Percentiles rank a stretch among this genome's conserved stretches.
phyloP scores from a whole-genome alignment of 768 basidiomycete genomes.

The Collybia mongolica region DNA sequence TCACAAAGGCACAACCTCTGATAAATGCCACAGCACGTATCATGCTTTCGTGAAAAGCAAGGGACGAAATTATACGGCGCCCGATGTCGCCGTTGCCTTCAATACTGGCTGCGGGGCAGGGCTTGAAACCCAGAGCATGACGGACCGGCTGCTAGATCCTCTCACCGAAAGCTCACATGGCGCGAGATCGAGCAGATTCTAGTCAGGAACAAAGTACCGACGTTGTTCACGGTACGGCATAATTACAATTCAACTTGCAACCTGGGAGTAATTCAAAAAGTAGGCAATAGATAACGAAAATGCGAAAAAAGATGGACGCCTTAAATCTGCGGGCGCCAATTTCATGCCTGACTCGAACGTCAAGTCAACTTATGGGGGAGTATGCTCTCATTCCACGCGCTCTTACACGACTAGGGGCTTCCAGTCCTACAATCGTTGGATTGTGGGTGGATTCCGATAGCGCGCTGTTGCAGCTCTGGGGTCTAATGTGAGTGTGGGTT shows the following conservation, averaged over 20 bases:
- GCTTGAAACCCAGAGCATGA: background rate
- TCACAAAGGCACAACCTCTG: background rate
- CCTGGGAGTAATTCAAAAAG: too few species aligned
- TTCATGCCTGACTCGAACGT: background rate
- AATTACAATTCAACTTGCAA: background rate
- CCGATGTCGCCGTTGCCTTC: conserved; percentile 31
- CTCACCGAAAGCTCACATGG: conserved; percentile 19
- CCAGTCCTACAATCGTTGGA: conserved; percentile 1
- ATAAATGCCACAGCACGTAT: conserved; percentile 20
- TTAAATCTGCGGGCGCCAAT: background rate
- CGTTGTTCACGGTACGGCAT: conserved; percentile 24
- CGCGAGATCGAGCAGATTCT: conserved; percentile 16
- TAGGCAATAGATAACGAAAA: background rate
- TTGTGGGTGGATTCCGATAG: background rate
- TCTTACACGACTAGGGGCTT: background rate
- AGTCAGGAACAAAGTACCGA: conserved; percentile 19
- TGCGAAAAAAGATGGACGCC: background rate
- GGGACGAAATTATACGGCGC: conserved; percentile 14
- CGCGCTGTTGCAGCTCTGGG: too few species aligned
- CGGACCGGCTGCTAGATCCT: background rate
- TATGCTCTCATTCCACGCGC: background rate
- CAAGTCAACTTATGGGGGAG: conserved; percentile 1
- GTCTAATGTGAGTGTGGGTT: too few species aligned
- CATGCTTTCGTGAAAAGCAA: conserved; percentile 16
- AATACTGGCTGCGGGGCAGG: conserved; percentile 22